These are phyloP conservation scores for Isatis tinctoria DNA, from an alignment of 345 rosid species.

Conservation along the genomic window DNA sequence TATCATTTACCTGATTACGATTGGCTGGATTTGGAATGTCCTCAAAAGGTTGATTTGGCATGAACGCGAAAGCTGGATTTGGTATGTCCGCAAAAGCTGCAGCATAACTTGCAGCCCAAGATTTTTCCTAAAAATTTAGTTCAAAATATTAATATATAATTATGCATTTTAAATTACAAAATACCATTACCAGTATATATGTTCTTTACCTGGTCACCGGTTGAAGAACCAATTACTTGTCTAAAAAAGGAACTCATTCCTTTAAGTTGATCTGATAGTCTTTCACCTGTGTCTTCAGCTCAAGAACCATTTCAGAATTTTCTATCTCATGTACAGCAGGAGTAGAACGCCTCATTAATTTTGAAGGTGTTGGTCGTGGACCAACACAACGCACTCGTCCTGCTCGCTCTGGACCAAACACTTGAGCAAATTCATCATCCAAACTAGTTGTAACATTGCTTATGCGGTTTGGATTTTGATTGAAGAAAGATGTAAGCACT, in stretches of 20 bases:
- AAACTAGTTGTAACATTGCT: neutral
- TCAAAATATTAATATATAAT: neutral
- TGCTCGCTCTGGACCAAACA: neutral
- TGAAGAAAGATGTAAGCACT: neutral
- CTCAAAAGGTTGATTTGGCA: too few relatives aligned
- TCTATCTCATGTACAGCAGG: neutral
- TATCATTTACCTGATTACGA: too few relatives aligned
- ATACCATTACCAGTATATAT: too few relatives aligned
- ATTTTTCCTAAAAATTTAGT: neutral
- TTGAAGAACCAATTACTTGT: neutral
- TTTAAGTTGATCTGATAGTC: neutral
- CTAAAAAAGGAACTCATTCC: neutral
- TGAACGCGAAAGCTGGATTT: neutral
- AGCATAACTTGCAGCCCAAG: neutral
- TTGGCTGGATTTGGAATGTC: neutral
- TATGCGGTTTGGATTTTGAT: neutral
- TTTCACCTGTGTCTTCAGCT: neutral
- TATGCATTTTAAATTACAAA: too few relatives aligned
- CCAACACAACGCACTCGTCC: neutral
- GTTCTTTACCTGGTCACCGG: neutral
- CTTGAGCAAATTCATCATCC: conserved; percentile 13
- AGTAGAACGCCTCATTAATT: neutral
- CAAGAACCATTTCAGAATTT: neutral
- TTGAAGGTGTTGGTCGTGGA: neutral
- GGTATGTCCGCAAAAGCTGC: neutral